phyloP scores from a whole-genome alignment of 2,329 filamentous ascomycete species.

The Talaromyces rugulosus region DNA sequence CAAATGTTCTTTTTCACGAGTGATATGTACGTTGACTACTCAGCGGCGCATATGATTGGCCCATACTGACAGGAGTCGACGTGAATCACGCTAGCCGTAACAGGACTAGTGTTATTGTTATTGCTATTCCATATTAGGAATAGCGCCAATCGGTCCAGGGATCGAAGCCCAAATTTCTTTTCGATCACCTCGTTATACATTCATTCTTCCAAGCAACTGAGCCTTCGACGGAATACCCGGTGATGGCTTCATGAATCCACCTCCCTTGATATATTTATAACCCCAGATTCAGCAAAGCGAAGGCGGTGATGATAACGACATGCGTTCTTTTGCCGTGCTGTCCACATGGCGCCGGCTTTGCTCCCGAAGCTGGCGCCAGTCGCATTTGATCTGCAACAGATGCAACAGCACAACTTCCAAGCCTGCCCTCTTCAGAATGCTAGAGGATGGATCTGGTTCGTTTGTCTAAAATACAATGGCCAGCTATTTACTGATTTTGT shows the following conservation, averaged over 20 bases:
- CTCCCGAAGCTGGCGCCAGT: neutral
- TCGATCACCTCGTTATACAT: neutral
- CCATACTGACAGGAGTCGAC: neutral
- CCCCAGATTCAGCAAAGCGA: neutral
- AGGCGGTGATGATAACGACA: neutral
- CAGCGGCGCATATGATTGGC: neutral
- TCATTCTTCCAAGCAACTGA: neutral
- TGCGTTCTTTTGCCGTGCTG: neutral
- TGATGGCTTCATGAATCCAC: neutral
- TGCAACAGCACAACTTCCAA: neutral
- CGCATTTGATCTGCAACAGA: neutral
- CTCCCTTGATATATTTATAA: neutral
- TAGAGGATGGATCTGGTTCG: conserved; percentile 12
- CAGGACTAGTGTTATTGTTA: neutral
- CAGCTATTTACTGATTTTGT: neutral
- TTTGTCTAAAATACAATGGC: neutral
- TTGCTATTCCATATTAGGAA: neutral
- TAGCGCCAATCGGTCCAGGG: neutral
- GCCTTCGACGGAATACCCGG: neutral
- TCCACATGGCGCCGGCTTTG: neutral
- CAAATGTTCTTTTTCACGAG: neutral
- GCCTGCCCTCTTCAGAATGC: conserved; percentile 8
- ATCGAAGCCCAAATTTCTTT: neutral
- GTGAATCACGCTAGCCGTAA: neutral
- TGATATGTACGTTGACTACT: neutral